These are phyloP conservation scores for Xerocomellus dryophilus DNA, from an alignment of 768 basidiomycete genomes.

Conservation along the genomic window DNA sequence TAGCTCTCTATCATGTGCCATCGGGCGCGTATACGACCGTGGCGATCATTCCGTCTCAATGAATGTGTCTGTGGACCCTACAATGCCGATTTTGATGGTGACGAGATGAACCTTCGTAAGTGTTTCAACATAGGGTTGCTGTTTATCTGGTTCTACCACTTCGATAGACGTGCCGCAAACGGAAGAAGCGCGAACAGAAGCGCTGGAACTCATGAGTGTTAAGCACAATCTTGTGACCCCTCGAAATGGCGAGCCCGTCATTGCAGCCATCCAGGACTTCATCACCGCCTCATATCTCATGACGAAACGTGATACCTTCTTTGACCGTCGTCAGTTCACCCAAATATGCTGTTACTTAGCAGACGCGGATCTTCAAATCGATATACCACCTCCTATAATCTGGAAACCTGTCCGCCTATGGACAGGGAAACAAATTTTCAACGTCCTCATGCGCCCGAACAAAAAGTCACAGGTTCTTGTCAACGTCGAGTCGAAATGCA, in stretches of 20 bases:
- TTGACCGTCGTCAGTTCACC: conserved; percentile 91
- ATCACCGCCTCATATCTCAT: conserved; percentile 97
- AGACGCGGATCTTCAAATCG: conserved; percentile 89
- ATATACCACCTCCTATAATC: conserved; percentile 92
- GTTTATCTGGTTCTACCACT: conserved; percentile 1
- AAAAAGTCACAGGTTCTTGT: conserved; percentile 76
- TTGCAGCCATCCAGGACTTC: conserved; percentile 99
- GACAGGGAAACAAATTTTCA: conserved; percentile 99
- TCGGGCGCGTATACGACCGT: conserved; percentile 92
- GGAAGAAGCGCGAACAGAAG: conserved; percentile 96
- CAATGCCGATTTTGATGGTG: conserved; percentile 99
- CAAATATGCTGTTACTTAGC: conserved; percentile 95
- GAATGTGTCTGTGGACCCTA: conserved; percentile 99
- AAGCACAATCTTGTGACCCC: conserved; percentile 98
- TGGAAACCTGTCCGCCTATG: conserved; percentile 90
- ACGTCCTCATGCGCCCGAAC: conserved; percentile 94
- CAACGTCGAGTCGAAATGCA: conserved; percentile 95
- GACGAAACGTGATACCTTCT: conserved; percentile 88
- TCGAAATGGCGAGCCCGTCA: conserved; percentile 97
- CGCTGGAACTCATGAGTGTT: conserved; percentile 94
- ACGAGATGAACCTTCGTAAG: conserved; percentile 99
- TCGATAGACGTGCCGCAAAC: conserved; percentile 94
- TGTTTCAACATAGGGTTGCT: conserved; percentile 1
- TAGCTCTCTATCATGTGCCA: conserved; percentile 99
- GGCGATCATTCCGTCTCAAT: conserved; percentile 95